A percentile compares a stretch with the other conserved stretches of the same genome.
phyloP scores from a whole-genome alignment of 306 rosid genomes.

The Quillaja saponaria region DNA sequence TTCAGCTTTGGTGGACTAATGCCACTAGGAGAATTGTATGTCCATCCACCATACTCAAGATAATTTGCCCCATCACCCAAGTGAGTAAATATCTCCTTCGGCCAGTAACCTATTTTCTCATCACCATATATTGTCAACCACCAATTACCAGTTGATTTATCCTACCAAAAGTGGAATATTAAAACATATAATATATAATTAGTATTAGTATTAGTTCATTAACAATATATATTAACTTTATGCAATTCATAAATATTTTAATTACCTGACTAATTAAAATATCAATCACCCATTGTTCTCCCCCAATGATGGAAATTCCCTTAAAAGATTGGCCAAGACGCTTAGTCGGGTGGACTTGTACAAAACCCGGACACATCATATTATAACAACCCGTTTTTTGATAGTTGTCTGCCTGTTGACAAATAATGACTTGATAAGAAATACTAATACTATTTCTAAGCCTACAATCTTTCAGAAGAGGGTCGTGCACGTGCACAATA shows the following conservation, averaged over 20 bases:
- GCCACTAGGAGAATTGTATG: background rate
- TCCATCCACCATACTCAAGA: background rate
- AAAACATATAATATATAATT: background rate
- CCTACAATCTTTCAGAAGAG: too few species aligned
- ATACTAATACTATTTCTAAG: too few species aligned
- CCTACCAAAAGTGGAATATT: background rate
- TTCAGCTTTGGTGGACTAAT: background rate
- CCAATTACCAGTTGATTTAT: background rate
- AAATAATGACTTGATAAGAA: background rate
- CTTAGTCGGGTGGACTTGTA: background rate
- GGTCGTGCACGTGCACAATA: background rate
- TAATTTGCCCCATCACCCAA: background rate
- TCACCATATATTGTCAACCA: background rate
- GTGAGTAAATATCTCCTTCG: background rate
- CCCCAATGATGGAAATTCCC: background rate
- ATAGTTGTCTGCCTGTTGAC: background rate
- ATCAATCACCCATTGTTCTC: background rate
- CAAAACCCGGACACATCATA: background rate
- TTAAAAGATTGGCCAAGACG: background rate
- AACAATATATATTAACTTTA: background rate
- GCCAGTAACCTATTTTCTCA: background rate
- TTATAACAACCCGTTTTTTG: background rate
- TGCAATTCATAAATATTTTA: background rate
- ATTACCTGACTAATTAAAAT: background rate
- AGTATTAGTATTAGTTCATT: background rate